phyloP scores from a whole-genome alignment of 306 rosid species.

The Sesbania bispinosa region DNA sequence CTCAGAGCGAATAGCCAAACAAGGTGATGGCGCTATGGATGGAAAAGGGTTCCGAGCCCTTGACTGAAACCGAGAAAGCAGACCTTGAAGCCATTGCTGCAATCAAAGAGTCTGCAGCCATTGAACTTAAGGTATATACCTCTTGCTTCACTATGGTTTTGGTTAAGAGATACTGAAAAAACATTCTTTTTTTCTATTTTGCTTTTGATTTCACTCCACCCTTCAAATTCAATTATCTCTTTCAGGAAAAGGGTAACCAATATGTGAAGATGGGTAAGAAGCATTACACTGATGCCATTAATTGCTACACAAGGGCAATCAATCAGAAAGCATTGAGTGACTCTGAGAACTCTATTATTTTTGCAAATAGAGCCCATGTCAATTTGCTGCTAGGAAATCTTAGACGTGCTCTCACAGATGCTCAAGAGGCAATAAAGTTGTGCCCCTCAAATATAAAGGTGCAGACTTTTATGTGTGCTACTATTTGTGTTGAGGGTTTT shows the following conservation, averaged over 20 bases:
- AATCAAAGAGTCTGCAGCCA: conserved; percentile 70
- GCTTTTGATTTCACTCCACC: conserved; percentile 22
- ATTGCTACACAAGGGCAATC: conserved; percentile 83
- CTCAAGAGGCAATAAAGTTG: conserved; percentile 70
- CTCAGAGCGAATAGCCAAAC: neutral
- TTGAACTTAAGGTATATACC: conserved; percentile 63
- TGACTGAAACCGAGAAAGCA: conserved; percentile 67
- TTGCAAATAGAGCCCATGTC: conserved; percentile 78
- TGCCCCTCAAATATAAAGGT: conserved; percentile 76
- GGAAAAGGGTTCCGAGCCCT: conserved; percentile 76
- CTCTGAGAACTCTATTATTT: conserved; percentile 62
- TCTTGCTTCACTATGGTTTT: neutral
- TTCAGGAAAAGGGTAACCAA: conserved; percentile 86
- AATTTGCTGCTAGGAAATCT: conserved; percentile 79
- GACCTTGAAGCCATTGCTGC: conserved; percentile 95
- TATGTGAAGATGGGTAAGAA: conserved; percentile 75
- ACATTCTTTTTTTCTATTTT: neutral
- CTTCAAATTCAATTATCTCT: neutral
- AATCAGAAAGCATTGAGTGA: conserved; percentile 61
- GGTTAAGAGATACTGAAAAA: neutral
- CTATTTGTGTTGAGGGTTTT: neutral
- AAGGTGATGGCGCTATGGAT: conserved; percentile 77
- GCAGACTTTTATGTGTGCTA: conserved; percentile 8
- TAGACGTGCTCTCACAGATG: conserved; percentile 78
- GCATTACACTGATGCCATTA: conserved; percentile 82